Conservation (phyloP, 2,329 filamentous ascomycete genomes). For the Colletotrichum costaricense region DNA sequence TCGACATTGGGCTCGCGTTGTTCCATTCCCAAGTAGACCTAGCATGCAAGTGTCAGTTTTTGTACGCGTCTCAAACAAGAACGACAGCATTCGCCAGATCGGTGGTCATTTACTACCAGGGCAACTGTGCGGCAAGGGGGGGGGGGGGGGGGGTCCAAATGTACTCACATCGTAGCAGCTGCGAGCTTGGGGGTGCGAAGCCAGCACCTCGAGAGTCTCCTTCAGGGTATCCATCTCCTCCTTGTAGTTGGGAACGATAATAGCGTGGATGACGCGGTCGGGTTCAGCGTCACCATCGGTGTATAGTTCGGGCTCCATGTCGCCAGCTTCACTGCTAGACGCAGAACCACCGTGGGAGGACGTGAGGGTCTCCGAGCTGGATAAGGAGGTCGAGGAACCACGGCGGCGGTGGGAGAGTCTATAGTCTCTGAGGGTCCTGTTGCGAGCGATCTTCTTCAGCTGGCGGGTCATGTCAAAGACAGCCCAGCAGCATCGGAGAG, state of each 20-base stretch:
- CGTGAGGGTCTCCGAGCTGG: slow-evolving; percentile 66
- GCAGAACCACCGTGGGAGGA: slow-evolving; percentile 59
- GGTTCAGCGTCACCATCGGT: slow-evolving; percentile 55
- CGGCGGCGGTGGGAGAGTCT: slow-evolving; percentile 60
- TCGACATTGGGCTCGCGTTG: slow-evolving; percentile 71
- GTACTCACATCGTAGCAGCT: slow-evolving; percentile 75
- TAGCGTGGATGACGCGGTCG: slow-evolving; percentile 70
- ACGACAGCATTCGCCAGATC: not conserved
- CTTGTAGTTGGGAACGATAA: slow-evolving; percentile 80
- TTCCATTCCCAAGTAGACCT: slow-evolving; percentile 82
- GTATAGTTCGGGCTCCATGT: slow-evolving; percentile 60
- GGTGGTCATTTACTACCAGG: not conserved
- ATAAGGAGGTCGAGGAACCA: slow-evolving; percentile 64
- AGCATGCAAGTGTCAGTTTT: slow-evolving; percentile 21
- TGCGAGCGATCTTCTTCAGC: slow-evolving; percentile 58
- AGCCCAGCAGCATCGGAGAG: slow-evolving; percentile 70
- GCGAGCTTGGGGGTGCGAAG: slow-evolving; percentile 72
- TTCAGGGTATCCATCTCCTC: slow-evolving; percentile 76
- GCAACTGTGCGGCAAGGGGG: not conserved
- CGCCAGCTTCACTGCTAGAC: slow-evolving; percentile 62
- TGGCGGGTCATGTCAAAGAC: slow-evolving; percentile 67
- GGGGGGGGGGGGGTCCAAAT: not conserved
- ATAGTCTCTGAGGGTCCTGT: slow-evolving; percentile 59
- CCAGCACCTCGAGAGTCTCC: slow-evolving; percentile 76
- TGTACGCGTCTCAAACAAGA: not conserved